Conservation (phyloP, 2,329 filamentous ascomycete species). For the Phaeomoniella chlamydospora region DNA sequence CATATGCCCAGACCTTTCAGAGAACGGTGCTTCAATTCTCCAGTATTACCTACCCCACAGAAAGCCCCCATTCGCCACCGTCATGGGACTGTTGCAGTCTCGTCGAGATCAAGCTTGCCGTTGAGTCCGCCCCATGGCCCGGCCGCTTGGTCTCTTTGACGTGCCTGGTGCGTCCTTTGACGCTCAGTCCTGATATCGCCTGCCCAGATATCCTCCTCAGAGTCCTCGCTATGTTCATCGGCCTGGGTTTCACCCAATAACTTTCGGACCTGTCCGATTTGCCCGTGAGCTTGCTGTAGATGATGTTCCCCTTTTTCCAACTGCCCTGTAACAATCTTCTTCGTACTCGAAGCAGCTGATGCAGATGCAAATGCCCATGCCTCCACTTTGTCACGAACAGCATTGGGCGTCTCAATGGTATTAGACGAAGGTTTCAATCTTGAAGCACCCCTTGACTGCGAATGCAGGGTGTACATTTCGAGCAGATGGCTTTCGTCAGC, state of each 20-base stretch:
- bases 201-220: conserved; percentile 17
- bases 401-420: conserved; percentile 1
- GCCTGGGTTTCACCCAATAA: conserved; percentile 5
- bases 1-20: too few relatives aligned
- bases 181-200: conserved; percentile 13
- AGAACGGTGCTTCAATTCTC: too few relatives aligned
- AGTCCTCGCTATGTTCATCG: conserved; percentile 6
- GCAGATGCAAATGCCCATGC: conserved; percentile 11
- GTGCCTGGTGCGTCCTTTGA: conserved; percentile 7
- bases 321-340: conserved; percentile 4
- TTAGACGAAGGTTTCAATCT: conserved; percentile 1
- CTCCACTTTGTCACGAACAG: conserved; percentile 1
- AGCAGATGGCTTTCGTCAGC: conserved; percentile 13
- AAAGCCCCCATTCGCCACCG: background rate
- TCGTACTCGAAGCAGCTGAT: conserved; percentile 6
- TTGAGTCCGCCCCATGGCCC: conserved; percentile 20
- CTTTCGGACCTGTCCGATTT: conserved; percentile 1
- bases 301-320: conserved; percentile 6
- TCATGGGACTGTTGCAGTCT: background rate
- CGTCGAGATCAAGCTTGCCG: conserved; percentile 13
- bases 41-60: too few relatives aligned
- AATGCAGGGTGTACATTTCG: conserved; percentile 7
- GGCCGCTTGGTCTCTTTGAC: conserved; percentile 11
- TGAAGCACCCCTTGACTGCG: conserved; percentile 4
- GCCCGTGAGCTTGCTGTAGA: conserved; percentile 3